A percentile compares a stretch with the other conserved stretches of the same genome.
Conservation (phyloP, 371 early-diverging fungal genomes). For the Thermomucor indicae-seudaticae region DNA sequence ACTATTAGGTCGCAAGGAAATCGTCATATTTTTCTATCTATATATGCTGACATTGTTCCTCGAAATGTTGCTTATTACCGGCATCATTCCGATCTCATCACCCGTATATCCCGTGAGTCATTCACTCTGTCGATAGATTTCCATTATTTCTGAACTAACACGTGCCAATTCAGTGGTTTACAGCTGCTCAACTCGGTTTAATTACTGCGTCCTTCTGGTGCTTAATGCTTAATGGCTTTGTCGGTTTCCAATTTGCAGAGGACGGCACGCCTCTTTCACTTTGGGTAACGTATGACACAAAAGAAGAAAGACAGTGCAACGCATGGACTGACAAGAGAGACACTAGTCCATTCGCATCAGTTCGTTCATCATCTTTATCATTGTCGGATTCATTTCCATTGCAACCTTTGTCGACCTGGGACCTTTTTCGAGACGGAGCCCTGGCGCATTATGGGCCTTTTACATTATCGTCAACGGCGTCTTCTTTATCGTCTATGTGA, state of each 20-base stretch:
- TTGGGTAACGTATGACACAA: constrained; percentile 76
- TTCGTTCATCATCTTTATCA: constrained; percentile 71
- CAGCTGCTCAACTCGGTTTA: constrained; percentile 79
- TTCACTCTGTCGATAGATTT: background rate
- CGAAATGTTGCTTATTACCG: constrained; percentile 78
- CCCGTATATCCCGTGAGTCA: constrained; percentile 65
- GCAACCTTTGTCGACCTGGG: constrained; percentile 73
- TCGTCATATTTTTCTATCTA: constrained; percentile 89
- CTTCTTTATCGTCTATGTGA: constrained; percentile 79
- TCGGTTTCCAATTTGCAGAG: constrained; percentile 95
- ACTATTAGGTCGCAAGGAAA: constrained; percentile 79
- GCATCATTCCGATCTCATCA: constrained; percentile 75
- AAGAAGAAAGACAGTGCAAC: background rate
- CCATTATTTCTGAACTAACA: background rate
- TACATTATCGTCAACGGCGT: constrained; percentile 86
- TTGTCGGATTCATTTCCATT: constrained; percentile 76
- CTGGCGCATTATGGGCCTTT: constrained; percentile 82
- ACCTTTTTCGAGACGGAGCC: constrained; percentile 58
- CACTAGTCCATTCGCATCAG: constrained; percentile 80
- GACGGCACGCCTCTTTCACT: constrained; percentile 90
- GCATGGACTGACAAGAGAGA: background rate
- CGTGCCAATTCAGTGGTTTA: constrained; percentile 68
- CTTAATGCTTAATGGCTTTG: constrained; percentile 90
- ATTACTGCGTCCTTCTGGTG: constrained; percentile 87
- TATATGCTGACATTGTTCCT: constrained; percentile 68